Base-by-base conservation (phyloP, 352 stramenopile species). In the Pythium biforme region DNA sequence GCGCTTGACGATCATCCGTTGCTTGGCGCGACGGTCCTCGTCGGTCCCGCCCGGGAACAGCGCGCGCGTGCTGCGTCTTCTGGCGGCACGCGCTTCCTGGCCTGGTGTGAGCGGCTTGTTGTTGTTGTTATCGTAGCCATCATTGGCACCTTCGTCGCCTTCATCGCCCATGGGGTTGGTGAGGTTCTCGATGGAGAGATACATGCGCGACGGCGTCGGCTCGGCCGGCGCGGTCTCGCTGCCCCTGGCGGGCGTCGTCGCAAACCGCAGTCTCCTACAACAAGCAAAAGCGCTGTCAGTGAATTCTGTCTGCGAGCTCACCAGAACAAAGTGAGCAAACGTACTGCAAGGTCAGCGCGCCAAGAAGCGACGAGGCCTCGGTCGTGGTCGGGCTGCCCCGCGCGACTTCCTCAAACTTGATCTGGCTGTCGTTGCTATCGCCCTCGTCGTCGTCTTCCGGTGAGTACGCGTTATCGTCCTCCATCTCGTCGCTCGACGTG, bases 1-100 rank as follows among this genome's bases (percentile, higher is more conserved):
- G 10, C 78, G 76, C 66, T 88, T 87, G 66, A 83, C 80, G 62
- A 88, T 86, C 57, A 86, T 79, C 6, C 80, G 79, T 70, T 89
- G 80, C 65, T 88, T 88, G 8, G 74, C 75, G 39, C 80, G 80
- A 4, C 76, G 74, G 19, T 87, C 76, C 2, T 79, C 74, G 46
- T 89, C 80, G 3, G 74, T 75, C n/a, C 66, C 50, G 11, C 68
- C 60, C 0, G 77, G 64, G 33, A 79, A 78, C 6, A 84, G 66
- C 37, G 73, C 73, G 12, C 77, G 77, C 22, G 73, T 86, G 66
- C 79, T 89, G 25, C 77, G 66, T 9, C 64, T 57, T 19, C 64
- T 37, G 12, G 52, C 58, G 9, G 53, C 58, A 1, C 53, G 43
- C 2, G 58, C 50, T 3, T 46, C 55, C 23, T 67, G 53, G 20